Evolutionary conservation across 2,329 filamentous ascomycete genomes (phyloP), one percentile per base, ranked within the genome.

Genomic region (Thermoascus crustaceus): DNA sequence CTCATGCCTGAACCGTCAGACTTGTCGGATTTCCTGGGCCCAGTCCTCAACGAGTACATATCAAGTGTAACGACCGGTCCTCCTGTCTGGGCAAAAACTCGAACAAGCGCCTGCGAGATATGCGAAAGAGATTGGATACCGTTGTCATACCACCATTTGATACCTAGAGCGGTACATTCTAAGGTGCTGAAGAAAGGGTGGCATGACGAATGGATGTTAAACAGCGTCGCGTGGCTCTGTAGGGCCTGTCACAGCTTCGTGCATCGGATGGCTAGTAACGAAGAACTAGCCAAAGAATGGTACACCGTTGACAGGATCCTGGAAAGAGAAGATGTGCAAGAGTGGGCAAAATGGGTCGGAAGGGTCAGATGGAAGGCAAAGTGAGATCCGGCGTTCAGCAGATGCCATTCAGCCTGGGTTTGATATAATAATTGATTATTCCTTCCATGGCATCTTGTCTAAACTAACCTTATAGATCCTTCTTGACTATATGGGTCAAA

Each of bases 151-250:
- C 86, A 94, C 54, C 86, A 93, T 62, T 66, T 94, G 27, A 87
- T 94, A 35, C 86, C 86, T n/a, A 73, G 77, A 25, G 73, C 75
- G 27, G 78, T 85, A 40, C 85, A 93, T 58, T 78, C 73, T 5
- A 85, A 86, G 54, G 84, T 75, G 3, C 56, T 85, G 24, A 85
- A 83, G 66, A 69, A 84, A 26, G 82, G 81, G 1, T 93, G 85
- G 85, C 83, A 88, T 64, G 72, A 73, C 3, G 75, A 78, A 43
- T 82, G 84, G 57, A 75, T 78, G 61, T 57, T 93, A 57, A 77
- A 84, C 50, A 86, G 78, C 53, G 86, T 91, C 13, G 85, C 86
- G 8, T 93, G 85, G 85, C 61, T 94, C 46, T 93, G 86, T 60
- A 71, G 85, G 32, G 82, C 85, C 2, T 94, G 86, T 51, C 86